Evolutionary conservation across 2,329 filamentous ascomycete species (phyloP).

Genomic region (Emmonsia crescens): DNA sequence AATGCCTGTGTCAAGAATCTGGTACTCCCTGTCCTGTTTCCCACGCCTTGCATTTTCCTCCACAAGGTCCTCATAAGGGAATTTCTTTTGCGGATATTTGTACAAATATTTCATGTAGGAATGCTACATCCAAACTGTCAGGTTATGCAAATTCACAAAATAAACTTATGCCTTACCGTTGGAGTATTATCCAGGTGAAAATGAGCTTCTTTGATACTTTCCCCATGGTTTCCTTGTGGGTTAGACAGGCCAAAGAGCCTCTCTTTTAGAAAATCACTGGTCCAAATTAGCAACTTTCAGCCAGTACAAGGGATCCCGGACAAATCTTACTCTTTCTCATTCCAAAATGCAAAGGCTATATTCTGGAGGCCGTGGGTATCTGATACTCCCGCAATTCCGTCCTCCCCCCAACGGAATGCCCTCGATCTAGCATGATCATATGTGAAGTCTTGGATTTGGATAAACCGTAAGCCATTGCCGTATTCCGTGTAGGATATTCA

Average conservation of each 20-base stretch:
- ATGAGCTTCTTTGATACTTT: conserved; percentile 92
- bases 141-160: conserved; percentile 18
- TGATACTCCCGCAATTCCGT: conserved; percentile 91
- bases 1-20: conserved; percentile 76
- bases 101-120: conserved; percentile 99
- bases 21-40: conserved; percentile 75
- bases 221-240: conserved; percentile 92
- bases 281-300: not conserved
- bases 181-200: conserved; percentile 95
- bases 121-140: conserved; percentile 48
- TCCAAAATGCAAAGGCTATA: conserved; percentile 95
- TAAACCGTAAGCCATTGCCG: conserved; percentile 6
- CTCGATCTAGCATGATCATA: conserved; percentile 84
- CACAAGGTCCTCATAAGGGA: conserved; percentile 82
- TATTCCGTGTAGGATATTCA: conserved; percentile 6
- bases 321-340: conserved; percentile 71
- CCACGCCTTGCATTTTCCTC: conserved; percentile 69
- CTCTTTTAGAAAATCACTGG: conserved; percentile 84
- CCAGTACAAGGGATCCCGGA: not conserved
- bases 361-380: conserved; percentile 87
- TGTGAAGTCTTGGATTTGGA: conserved; percentile 59
- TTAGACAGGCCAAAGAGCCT: conserved; percentile 91
- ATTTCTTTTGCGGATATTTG: conserved; percentile 87
- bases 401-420: conserved; percentile 90
- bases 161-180: conserved; percentile 35